Percentiles rank a stretch among this genome's conserved stretches.
Conservation (phyloP, 768 basidiomycete species). For the Psilocybe cyanescens region DNA sequence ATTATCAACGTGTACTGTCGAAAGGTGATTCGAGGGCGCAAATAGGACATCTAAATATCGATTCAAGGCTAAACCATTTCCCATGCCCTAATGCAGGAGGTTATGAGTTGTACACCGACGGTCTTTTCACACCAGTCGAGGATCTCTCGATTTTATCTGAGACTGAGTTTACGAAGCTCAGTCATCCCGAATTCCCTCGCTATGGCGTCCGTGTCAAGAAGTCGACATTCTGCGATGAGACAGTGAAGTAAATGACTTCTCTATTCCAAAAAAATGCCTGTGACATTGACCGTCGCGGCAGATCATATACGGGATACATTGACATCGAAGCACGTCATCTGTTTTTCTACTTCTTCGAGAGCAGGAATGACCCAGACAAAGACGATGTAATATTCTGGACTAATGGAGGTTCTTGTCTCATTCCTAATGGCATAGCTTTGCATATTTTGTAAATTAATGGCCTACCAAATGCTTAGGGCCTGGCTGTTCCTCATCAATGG, state of each 20-base stretch:
- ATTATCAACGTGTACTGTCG: not conserved
- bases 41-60: not conserved
- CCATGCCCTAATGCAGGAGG: not conserved
- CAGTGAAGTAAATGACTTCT: conserved; percentile 43
- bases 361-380: conserved; percentile 57
- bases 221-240: conserved; percentile 59
- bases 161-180: conserved; percentile 38
- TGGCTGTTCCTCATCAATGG: conserved; percentile 48
- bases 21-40: not conserved
- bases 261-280: too few relatives aligned
- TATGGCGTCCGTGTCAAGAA: conserved; percentile 65
- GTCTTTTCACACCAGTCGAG: conserved; percentile 38
- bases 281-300: conserved; percentile 20
- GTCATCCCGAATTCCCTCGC: conserved; percentile 53
- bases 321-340: conserved; percentile 65
- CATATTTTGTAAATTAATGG: not conserved
- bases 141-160: conserved; percentile 36
- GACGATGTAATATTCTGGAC: conserved; percentile 68
- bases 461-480: conserved; percentile 29
- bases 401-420: conserved; percentile 40
- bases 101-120: conserved; percentile 23
- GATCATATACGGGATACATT: conserved; percentile 69
- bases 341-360: conserved; percentile 83
- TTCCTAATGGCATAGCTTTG: not conserved
- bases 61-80: too few relatives aligned